phyloP scores from a whole-genome alignment of 805 yeast species.

The Cyberlindnera mississippiensis region DNA sequence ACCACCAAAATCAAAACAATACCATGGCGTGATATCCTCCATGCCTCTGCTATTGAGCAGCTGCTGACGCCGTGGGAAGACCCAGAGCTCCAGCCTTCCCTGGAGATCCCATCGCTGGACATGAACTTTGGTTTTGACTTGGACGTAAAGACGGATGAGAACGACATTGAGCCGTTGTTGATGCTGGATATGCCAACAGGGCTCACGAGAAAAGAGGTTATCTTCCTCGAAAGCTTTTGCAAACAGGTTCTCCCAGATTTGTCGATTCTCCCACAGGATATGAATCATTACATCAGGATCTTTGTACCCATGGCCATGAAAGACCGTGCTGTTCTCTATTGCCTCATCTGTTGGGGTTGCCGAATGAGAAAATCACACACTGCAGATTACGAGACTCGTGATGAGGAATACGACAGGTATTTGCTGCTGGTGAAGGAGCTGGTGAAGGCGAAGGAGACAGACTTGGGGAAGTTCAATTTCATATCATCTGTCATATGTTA shows the following conservation, averaged over 20 bases:
- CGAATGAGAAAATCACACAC: conserved; percentile 11
- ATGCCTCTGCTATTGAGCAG: conserved; percentile 4
- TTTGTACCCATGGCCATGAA: conserved; percentile 42
- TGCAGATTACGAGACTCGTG: conserved; percentile 11
- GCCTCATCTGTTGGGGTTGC: conserved; percentile 54
- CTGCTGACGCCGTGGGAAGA: conserved; percentile 12
- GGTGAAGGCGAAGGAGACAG: conserved; percentile 24
- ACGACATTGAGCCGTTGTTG: conserved; percentile 3
- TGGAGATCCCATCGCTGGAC: conserved; percentile 7
- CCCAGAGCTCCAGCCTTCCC: conserved; percentile 7
- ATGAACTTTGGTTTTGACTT: conserved; percentile 17
- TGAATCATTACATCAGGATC: conserved; percentile 43
- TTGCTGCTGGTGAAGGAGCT: conserved; percentile 7
- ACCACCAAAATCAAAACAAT: conserved; percentile 11
- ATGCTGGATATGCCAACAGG: conserved; percentile 20
- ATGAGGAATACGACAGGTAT: conserved; percentile 16
- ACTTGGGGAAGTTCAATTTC: conserved; percentile 20
- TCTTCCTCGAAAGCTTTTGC: conserved; percentile 41
- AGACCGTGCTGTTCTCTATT: conserved; percentile 40
- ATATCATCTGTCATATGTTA: conserved; percentile 15
- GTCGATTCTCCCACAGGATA: conserved; percentile 37
- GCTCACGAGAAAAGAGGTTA: conserved; percentile 35
- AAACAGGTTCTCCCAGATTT: conserved; percentile 39
- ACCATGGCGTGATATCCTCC: conserved; percentile 9
- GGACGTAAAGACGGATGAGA: conserved; percentile 12